A percentile compares a stretch with the other conserved stretches of the same genome.
These are phyloP conservation scores for Ceratocystis smalleyi DNA, from an alignment of 2,329 filamentous ascomycete genomes.

Conservation along the genomic window DNA sequence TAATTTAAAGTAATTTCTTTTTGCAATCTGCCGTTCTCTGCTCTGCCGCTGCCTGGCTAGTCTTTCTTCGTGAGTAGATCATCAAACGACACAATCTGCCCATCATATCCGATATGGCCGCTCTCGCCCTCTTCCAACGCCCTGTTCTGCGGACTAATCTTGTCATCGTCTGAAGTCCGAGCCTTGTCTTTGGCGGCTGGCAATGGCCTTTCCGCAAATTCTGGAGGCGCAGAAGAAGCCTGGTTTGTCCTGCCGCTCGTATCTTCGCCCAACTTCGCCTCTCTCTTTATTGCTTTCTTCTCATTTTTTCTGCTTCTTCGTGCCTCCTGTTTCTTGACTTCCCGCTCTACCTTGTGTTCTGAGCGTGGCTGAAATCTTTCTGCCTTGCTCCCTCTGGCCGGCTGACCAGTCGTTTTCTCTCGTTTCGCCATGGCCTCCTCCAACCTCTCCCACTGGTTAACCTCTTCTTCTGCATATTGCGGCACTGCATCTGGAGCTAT, in stretches of 20 bases:
- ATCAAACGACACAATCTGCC: slow-evolving; percentile 26
- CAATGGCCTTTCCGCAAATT: too few species aligned
- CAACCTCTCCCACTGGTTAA: slow-evolving; percentile 16
- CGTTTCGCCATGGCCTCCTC: slow-evolving; percentile 19
- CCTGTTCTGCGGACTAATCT: slow-evolving; percentile 17
- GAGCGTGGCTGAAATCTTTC: background rate
- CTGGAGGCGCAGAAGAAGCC: too few species aligned
- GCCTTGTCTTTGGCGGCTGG: background rate
- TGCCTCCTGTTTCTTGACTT: background rate
- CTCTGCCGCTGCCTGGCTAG: background rate
- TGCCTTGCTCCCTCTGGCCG: background rate
- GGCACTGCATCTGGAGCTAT: background rate
- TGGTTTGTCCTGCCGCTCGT: background rate
- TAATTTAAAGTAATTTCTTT: background rate
- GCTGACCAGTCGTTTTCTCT: background rate
- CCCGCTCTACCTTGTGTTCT: background rate
- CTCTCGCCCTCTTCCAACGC: slow-evolving; percentile 10
- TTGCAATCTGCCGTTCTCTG: background rate
- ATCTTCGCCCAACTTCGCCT: background rate
- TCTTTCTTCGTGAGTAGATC: slow-evolving; percentile 21
- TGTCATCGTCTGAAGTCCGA: slow-evolving; percentile 23
- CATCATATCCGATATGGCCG: slow-evolving; percentile 23
- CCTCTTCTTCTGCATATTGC: background rate
- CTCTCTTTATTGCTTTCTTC: background rate
- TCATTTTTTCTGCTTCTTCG: background rate